Conservation (phyloP, 352 stramenopile genomes). For the Phytophthora parvispora region DNA sequence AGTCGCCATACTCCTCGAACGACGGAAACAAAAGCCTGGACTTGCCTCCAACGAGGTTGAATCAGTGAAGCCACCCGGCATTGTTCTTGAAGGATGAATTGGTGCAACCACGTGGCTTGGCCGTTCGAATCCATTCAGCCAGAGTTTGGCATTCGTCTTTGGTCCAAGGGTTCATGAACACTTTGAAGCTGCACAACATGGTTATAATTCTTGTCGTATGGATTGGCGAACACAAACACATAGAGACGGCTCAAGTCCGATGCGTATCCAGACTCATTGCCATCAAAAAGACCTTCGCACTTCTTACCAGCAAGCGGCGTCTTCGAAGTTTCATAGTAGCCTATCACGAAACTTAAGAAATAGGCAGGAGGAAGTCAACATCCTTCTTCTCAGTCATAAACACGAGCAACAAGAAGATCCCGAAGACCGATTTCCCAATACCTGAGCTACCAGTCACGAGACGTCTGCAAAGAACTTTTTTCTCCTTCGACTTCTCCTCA, state of each 20-base stretch:
- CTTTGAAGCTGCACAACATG: conserved; percentile 33
- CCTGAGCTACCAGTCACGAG: conserved; percentile 25
- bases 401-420: conserved; percentile 26
- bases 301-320: background rate
- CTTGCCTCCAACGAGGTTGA: conserved; percentile 36
- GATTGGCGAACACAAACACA: conserved; percentile 33
- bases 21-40: conserved; percentile 33
- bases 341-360: background rate
- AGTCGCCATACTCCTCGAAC: conserved; percentile 9
- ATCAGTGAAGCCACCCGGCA: conserved; percentile 20
- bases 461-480: background rate
- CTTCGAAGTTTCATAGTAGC: conserved; percentile 1
- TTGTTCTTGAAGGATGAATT: background rate
- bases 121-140: conserved; percentile 19
- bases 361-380: conserved; percentile 21
- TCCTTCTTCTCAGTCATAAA: conserved; percentile 31
- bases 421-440: conserved; percentile 33
- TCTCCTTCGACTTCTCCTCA: background rate
- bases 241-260: background rate
- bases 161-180: conserved; percentile 46
- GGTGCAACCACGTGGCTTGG: conserved; percentile 4
- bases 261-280: conserved; percentile 4
- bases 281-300: conserved; percentile 30
- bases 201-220: conserved; percentile 28
- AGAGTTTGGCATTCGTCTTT: conserved; percentile 30